These are phyloP conservation scores for Colletotrichum tanaceti DNA, from an alignment of 2,329 filamentous ascomycete species.

Conservation along the genomic window DNA sequence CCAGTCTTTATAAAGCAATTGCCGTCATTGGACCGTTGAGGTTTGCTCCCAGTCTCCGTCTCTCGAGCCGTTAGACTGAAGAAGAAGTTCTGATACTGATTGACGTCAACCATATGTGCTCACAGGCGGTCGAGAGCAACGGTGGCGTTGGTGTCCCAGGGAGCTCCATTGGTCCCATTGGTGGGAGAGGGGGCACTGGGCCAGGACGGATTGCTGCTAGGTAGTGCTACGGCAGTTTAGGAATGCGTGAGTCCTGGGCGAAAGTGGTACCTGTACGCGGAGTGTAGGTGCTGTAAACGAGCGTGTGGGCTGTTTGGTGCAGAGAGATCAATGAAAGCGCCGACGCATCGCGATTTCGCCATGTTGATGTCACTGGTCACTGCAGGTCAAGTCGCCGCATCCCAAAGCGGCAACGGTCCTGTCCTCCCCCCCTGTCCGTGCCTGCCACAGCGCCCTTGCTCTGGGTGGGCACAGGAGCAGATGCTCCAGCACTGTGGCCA, in stretches of 20 bases:
- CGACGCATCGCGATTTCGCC: constrained; percentile 34
- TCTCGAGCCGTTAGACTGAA: neutral
- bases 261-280: too few species aligned
- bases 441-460: neutral
- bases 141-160: too few species aligned
- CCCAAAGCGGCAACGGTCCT: constrained; percentile 12
- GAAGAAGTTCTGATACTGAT: neutral
- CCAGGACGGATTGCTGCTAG: neutral
- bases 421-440: neutral
- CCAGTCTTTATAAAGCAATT: constrained; percentile 8
- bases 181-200: constrained; percentile 2
- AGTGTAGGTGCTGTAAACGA: neutral
- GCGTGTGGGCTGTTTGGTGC: neutral
- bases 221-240: constrained; percentile 1
- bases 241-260: too few species aligned
- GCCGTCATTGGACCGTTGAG: constrained; percentile 5
- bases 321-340: constrained; percentile 22
- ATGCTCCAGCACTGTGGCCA: neutral
- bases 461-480: constrained; percentile 11
- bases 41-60: neutral
- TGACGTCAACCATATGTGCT: constrained; percentile 35
- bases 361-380: constrained; percentile 39
- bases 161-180: constrained; percentile 28
- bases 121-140: neutral
- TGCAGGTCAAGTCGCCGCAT: constrained; percentile 21